Percentiles rank a stretch among this genome's conserved stretches.
Conservation (phyloP, 306 rosid genomes). For the Gleditsia sinensis region DNA sequence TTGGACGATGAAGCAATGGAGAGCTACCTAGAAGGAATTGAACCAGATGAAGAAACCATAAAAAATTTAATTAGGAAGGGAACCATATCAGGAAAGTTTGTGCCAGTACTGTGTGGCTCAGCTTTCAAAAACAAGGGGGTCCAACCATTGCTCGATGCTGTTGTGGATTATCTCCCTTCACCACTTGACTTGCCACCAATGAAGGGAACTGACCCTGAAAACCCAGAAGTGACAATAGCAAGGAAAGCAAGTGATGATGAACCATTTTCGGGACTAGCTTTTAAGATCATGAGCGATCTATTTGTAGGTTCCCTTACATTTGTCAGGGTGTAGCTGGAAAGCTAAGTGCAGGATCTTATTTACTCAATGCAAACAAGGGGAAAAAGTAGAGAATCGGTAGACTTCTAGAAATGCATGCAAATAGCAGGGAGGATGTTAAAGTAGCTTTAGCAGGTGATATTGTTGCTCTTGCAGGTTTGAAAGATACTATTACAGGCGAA, state of each 20-base stretch:
- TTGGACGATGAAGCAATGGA: conserved; percentile 84
- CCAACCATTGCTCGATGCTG: conserved; percentile 90
- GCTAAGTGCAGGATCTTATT: conserved; percentile 77
- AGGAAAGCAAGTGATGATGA: conserved; percentile 74
- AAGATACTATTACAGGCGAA: conserved; percentile 90
- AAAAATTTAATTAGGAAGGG: conserved; percentile 79
- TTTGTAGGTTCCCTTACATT: conserved; percentile 90
- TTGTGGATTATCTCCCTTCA: conserved; percentile 88
- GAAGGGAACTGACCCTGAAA: conserved; percentile 87
- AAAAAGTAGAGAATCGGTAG: conserved; percentile 89
- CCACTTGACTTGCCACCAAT: conserved; percentile 84
- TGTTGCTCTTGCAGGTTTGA: conserved; percentile 85
- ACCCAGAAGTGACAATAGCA: conserved; percentile 68
- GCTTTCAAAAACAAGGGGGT: conserved; percentile 97
- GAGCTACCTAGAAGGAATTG: conserved; percentile 81
- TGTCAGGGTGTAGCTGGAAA: conserved; percentile 87
- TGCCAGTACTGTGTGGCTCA: conserved; percentile 91
- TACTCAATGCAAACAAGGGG: conserved; percentile 84
- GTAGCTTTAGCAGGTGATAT: conserved; percentile 83
- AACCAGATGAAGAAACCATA: conserved; percentile 77
- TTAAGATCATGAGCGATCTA: conserved; percentile 94
- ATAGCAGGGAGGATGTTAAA: conserved; percentile 90
- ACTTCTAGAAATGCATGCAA: conserved; percentile 93
- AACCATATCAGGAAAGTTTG: conserved; percentile 61
- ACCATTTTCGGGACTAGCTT: conserved; percentile 91